phyloP scores from a whole-genome alignment of 257 asterid species.

The Pogostemon cablin region DNA sequence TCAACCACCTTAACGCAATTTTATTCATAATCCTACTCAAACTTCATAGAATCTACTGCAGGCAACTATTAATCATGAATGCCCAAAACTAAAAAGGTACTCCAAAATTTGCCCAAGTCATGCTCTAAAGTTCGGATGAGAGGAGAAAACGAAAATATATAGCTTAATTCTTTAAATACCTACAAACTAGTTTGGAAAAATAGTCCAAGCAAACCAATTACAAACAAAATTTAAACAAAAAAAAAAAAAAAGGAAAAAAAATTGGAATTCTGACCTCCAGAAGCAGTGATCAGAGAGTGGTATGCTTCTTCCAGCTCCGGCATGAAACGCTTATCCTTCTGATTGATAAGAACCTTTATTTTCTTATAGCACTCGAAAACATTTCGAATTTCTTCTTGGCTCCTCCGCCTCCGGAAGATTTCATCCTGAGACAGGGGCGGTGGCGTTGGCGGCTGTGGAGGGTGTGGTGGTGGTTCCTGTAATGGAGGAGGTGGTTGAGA shows the following conservation, averaged over 20 bases:
- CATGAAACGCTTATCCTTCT: constrained; percentile 46
- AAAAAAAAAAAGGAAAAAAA: constrained; percentile 11
- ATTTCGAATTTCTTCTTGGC: constrained; percentile 80
- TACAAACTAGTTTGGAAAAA: not conserved
- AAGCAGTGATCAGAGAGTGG: constrained; percentile 69
- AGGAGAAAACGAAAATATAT: not conserved
- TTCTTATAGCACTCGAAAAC: constrained; percentile 69
- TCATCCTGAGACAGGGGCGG: constrained; percentile 68
- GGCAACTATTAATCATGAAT: constrained; percentile 14
- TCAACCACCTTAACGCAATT: not conserved
- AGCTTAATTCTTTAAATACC: not conserved
- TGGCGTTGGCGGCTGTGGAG: constrained; percentile 54
- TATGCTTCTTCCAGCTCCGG: constrained; percentile 74
- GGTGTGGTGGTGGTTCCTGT: constrained; percentile 44
- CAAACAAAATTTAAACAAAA: not conserved
- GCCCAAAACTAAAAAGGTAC: not conserved
- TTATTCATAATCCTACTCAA: constrained; percentile 10
- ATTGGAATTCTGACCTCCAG: constrained; percentile 60
- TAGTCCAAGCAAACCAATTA: constrained; percentile 6
- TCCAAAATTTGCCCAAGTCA: constrained; percentile 15
- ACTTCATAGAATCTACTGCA: not conserved
- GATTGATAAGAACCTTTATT: constrained; percentile 53
- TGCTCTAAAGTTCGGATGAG: constrained; percentile 7
- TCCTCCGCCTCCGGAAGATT: constrained; percentile 62
- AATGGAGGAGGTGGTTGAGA: constrained; percentile 44